Conservation (phyloP, 768 basidiomycete species). For the Omphalotus guepiniiformis region DNA sequence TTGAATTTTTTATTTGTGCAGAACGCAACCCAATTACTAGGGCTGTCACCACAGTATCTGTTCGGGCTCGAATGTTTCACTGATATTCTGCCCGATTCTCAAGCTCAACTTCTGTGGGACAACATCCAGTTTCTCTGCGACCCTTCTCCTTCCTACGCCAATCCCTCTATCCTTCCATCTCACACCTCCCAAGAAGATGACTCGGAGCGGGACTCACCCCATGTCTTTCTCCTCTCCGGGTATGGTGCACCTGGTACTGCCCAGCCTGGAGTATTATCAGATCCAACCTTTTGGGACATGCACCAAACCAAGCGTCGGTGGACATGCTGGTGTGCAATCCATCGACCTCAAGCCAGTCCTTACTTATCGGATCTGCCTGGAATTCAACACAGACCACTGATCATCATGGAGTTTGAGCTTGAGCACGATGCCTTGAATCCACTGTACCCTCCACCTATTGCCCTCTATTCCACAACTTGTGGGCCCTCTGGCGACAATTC, state of each 20-base stretch:
- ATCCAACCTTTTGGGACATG: constrained; percentile 9
- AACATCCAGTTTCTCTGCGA: constrained; percentile 67
- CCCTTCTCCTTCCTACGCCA: constrained; percentile 15
- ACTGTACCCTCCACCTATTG: constrained; percentile 43
- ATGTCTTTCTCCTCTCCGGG: constrained; percentile 69
- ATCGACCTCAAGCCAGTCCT: constrained; percentile 39
- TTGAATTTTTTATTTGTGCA: constrained; percentile 21
- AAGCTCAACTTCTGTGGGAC: constrained; percentile 67
- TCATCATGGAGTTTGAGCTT: constrained; percentile 79
- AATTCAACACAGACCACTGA: constrained; percentile 13
- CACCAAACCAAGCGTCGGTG: constrained; percentile 41
- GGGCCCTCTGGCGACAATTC: constrained; percentile 1
- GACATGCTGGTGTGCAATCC: constrained; percentile 70
- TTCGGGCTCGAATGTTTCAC: constrained; percentile 74
- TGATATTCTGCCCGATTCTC: constrained; percentile 58
- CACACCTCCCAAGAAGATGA: constrained; percentile 18
- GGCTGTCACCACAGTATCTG: constrained; percentile 64
- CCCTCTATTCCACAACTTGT: neutral
- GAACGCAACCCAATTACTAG: constrained; percentile 75
- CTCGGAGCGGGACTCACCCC: constrained; percentile 41
- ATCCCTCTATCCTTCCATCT: neutral
- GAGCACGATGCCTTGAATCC: constrained; percentile 70
- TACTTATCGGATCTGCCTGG: neutral
- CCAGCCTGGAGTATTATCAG: constrained; percentile 15
- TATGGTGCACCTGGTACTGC: constrained; percentile 63